These are phyloP conservation scores for Westerdykella aurantiaca DNA, from an alignment of 2,329 filamentous ascomycete species.

Conservation along the genomic window DNA sequence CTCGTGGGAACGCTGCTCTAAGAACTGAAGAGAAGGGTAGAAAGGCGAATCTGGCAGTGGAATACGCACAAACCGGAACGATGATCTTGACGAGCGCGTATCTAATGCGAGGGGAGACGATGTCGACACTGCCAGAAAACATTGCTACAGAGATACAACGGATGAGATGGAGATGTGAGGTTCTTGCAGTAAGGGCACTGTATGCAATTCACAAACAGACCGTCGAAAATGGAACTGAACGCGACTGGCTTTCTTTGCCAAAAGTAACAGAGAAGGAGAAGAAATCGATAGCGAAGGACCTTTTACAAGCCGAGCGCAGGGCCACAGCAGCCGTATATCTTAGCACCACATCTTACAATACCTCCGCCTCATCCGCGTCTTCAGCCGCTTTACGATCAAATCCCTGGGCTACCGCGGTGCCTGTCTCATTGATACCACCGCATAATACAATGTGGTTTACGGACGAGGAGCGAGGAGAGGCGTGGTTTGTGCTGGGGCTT, in stretches of 20 bases:
- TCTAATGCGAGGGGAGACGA: too few species aligned
- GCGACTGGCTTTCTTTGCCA: neutral
- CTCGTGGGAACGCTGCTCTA: too few species aligned
- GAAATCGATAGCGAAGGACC: slow-evolving; percentile 12
- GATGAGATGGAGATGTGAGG: too few species aligned
- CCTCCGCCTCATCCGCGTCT: slow-evolving; percentile 18
- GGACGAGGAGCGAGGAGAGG: slow-evolving; percentile 20
- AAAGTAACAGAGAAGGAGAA: neutral
- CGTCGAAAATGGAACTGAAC: too few species aligned
- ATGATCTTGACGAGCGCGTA: neutral
- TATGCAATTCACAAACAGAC: too few species aligned
- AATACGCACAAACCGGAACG: slow-evolving; percentile 12
- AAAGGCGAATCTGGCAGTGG: slow-evolving; percentile 18
- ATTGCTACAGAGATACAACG: too few species aligned
- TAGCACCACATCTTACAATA: slow-evolving; percentile 16
- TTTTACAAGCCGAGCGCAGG: slow-evolving; percentile 18
- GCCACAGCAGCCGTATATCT: too few species aligned
- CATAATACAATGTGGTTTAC: slow-evolving; percentile 26
- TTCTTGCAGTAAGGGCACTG: too few species aligned
- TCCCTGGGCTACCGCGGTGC: slow-evolving; percentile 20
- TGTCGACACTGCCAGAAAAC: too few species aligned
- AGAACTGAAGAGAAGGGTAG: too few species aligned
- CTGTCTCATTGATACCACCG: slow-evolving; percentile 19
- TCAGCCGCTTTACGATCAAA: slow-evolving; percentile 26
- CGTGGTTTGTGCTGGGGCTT: slow-evolving; percentile 26